Evolutionary conservation across 2,329 filamentous ascomycete species (phyloP).

Genomic region (Fusarium transvaalense): DNA sequence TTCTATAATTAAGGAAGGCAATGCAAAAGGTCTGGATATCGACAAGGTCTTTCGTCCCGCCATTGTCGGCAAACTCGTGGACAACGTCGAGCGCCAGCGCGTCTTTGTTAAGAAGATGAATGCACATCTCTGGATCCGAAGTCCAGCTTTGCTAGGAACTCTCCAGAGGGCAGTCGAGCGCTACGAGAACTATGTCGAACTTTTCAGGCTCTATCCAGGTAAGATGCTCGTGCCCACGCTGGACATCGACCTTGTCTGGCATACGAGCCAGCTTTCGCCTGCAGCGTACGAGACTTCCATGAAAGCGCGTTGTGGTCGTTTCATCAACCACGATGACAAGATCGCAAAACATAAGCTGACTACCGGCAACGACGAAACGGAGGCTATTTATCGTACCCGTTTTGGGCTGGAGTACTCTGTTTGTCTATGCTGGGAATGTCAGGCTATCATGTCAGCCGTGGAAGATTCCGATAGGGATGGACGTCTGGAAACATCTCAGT

Average conservation of each 20-base stretch:
- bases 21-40: neutral
- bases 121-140: slow-evolving; percentile 54
- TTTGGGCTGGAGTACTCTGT: slow-evolving; percentile 34
- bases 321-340: slow-evolving; percentile 49
- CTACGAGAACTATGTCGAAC: slow-evolving; percentile 54
- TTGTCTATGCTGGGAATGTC: slow-evolving; percentile 43
- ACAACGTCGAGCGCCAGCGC: slow-evolving; percentile 50
- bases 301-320: slow-evolving; percentile 36
- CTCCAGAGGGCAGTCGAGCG: slow-evolving; percentile 52
- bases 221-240: slow-evolving; percentile 55
- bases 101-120: slow-evolving; percentile 57
- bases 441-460: slow-evolving; percentile 35
- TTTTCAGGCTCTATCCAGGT: slow-evolving; percentile 54
- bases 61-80: slow-evolving; percentile 9
- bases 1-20: slow-evolving; percentile 16
- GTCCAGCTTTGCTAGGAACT: slow-evolving; percentile 52
- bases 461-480: slow-evolving; percentile 21
- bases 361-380: slow-evolving; percentile 27
- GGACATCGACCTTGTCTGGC: slow-evolving; percentile 58
- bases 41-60: neutral
- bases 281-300: slow-evolving; percentile 43
- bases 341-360: slow-evolving; percentile 25
- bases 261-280: slow-evolving; percentile 57
- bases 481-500: neutral
- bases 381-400: slow-evolving; percentile 33